These are phyloP conservation scores for Volvox reticuliferus DNA, from an alignment of 139 green algal species.

Conservation along the genomic window DNA sequence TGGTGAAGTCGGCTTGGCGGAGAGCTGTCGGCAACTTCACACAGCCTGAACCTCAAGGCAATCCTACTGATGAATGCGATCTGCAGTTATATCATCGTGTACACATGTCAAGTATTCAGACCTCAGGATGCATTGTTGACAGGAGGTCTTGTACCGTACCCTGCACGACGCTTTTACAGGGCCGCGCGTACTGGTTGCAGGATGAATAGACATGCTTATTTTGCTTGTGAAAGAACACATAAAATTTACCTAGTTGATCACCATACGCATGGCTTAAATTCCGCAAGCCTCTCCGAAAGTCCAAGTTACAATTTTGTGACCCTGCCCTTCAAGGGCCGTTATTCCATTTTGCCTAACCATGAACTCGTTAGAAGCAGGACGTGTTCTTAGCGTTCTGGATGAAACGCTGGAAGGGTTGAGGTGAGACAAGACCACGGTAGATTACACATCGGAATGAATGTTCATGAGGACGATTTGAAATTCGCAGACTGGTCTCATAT, in stretches of 20 bases:
- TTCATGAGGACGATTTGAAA: not conserved
- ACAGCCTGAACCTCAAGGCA: not conserved
- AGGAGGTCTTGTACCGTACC: too few relatives aligned
- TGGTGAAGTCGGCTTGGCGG: not conserved
- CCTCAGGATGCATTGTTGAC: too few relatives aligned
- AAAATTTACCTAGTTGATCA: too few relatives aligned
- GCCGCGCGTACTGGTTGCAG: too few relatives aligned
- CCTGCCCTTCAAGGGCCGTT: not conserved
- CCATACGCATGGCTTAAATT: too few relatives aligned
- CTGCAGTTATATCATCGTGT: too few relatives aligned
- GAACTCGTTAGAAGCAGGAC: conserved; percentile 54
- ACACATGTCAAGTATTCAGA: too few relatives aligned
- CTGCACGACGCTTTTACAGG: too few relatives aligned
- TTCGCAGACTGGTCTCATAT: conserved; percentile 55
- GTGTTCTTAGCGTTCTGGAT: conserved; percentile 57
- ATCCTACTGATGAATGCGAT: too few relatives aligned
- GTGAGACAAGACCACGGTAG: not conserved
- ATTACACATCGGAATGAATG: not conserved
- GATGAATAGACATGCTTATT: too few relatives aligned
- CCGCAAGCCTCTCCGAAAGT: not conserved
- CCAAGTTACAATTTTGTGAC: not conserved
- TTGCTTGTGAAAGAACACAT: too few relatives aligned
- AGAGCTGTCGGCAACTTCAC: not conserved
- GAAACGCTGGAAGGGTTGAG: conserved; percentile 50
- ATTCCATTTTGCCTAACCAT: conserved; percentile 3